A percentile compares a stretch with the other conserved stretches of the same genome.
Evolutionary conservation across 2,329 filamentous ascomycete genomes (phyloP).

Genomic region (Colletotrichum sublineola): DNA sequence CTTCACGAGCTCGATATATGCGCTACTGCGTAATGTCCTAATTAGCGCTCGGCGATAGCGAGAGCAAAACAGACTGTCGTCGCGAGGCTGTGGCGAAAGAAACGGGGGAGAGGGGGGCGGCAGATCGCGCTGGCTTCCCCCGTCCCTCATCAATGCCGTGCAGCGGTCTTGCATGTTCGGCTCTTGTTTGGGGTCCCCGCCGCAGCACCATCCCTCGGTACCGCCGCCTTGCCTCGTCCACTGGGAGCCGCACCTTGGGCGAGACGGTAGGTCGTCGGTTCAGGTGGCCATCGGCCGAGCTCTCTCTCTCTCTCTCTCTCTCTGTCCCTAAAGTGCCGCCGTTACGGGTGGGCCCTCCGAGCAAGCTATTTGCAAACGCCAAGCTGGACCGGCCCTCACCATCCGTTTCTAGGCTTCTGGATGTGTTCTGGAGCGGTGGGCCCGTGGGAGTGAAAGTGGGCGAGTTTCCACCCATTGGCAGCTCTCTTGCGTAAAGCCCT

Average conservation of each 20-base stretch:
- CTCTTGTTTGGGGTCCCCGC: constrained; percentile 29
- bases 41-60: constrained; percentile 38
- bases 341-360: constrained; percentile 23
- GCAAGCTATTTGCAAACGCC: constrained; percentile 40
- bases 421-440: constrained; percentile 36
- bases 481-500: constrained; percentile 22
- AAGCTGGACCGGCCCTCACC: constrained; percentile 28
- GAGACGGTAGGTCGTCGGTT: background rate
- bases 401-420: constrained; percentile 38
- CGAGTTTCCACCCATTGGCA: background rate
- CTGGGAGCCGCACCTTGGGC: constrained; percentile 5
- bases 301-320: constrained; percentile 6
- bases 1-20: constrained; percentile 1
- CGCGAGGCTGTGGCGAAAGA: constrained; percentile 41
- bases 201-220: background rate
- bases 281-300: constrained; percentile 16
- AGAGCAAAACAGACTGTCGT: constrained; percentile 37
- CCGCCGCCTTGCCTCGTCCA: background rate
- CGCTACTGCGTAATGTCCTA: constrained; percentile 2
- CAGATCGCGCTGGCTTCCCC: constrained; percentile 1
- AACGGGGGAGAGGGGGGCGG: background rate
- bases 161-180: constrained; percentile 27
- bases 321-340: constrained; percentile 15
- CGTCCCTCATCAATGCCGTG: constrained; percentile 33
- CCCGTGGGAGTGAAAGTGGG: constrained; percentile 21